Evolutionary conservation across 768 basidiomycete genomes (phyloP).

Genomic region (Hericium erinaceus): DNA sequence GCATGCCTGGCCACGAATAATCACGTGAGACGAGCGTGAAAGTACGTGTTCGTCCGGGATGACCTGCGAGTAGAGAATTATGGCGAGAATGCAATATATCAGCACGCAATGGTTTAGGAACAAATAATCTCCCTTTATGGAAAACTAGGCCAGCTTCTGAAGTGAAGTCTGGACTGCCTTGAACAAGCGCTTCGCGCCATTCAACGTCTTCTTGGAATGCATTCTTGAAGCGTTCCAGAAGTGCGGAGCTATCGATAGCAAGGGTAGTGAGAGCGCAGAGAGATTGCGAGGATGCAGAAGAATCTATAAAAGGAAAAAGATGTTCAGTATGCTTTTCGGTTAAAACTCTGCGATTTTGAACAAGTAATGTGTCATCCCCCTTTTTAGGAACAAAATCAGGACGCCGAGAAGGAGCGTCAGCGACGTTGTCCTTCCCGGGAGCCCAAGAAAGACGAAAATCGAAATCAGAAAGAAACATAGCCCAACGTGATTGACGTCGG

Average conservation of each 20-base stretch:
- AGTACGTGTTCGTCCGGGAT: constrained; percentile 30
- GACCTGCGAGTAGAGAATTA: constrained; percentile 29
- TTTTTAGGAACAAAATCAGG: constrained; percentile 17
- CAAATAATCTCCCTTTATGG: constrained; percentile 20
- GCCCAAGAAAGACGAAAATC: constrained; percentile 24
- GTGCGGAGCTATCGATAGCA: constrained; percentile 14
- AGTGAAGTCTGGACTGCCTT: constrained; percentile 10
- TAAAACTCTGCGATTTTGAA: constrained; percentile 6
- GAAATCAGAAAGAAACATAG: constrained; percentile 24
- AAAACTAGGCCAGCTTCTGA: constrained; percentile 13
- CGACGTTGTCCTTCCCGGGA: constrained; percentile 19
- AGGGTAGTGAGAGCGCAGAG: constrained; percentile 13
- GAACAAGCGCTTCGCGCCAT: constrained; percentile 14
- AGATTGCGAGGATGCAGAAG: neutral
- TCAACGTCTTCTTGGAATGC: constrained; percentile 7
- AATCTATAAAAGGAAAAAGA: constrained; percentile 1
- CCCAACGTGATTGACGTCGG: constrained; percentile 34
- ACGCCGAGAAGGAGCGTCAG: constrained; percentile 18
- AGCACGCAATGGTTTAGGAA: constrained; percentile 23
- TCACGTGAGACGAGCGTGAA: constrained; percentile 22
- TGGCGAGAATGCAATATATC: constrained; percentile 26
- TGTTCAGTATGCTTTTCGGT: constrained; percentile 3
- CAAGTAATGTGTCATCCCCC: constrained; percentile 13
- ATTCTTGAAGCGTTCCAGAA: constrained; percentile 14
- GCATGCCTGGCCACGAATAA: constrained; percentile 32